phyloP scores from a whole-genome alignment of 1,284 basidiomycete genomes.

The Rhodotorula sp. region DNA sequence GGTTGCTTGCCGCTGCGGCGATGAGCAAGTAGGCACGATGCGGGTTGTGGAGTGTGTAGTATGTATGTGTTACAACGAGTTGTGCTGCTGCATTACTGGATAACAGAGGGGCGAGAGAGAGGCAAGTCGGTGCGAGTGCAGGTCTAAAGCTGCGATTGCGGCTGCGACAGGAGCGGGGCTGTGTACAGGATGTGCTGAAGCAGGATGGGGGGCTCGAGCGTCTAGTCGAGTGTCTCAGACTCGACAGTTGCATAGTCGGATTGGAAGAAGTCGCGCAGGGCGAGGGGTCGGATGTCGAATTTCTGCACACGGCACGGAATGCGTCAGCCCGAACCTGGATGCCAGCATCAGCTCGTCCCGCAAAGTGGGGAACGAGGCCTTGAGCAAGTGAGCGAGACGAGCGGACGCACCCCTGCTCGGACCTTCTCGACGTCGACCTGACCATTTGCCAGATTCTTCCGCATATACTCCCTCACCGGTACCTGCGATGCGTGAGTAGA shows the following conservation, averaged over 20 bases:
- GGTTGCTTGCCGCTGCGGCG: neutral
- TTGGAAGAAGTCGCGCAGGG: constrained; percentile 31
- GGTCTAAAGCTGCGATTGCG: too few species aligned
- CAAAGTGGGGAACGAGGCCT: too few species aligned
- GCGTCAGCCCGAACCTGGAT: too few species aligned
- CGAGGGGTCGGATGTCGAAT: constrained; percentile 36
- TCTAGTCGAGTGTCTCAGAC: constrained; percentile 22
- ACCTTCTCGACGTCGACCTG: constrained; percentile 39
- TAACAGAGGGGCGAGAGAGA: too few species aligned
- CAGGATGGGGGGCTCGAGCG: neutral
- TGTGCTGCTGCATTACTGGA: too few species aligned
- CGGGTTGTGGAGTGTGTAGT: neutral
- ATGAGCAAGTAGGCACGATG: neutral
- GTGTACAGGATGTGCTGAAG: too few species aligned
- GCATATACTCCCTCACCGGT: constrained; percentile 82
- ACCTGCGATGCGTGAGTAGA: constrained; percentile 64
- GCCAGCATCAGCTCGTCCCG: too few species aligned
- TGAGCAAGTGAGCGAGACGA: rapidly evolving
- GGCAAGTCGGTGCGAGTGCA: too few species aligned
- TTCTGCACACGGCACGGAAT: constrained; percentile 20
- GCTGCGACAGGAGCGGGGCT: too few species aligned
- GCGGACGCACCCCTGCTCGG: constrained; percentile 26
- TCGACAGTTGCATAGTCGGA: constrained; percentile 17
- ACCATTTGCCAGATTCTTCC: constrained; percentile 26
- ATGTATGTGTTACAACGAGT: neutral